Evolutionary conservation across 192 early-diverging fungal genomes (phyloP).

Genomic region (Gamsiella multidivaricata): DNA sequence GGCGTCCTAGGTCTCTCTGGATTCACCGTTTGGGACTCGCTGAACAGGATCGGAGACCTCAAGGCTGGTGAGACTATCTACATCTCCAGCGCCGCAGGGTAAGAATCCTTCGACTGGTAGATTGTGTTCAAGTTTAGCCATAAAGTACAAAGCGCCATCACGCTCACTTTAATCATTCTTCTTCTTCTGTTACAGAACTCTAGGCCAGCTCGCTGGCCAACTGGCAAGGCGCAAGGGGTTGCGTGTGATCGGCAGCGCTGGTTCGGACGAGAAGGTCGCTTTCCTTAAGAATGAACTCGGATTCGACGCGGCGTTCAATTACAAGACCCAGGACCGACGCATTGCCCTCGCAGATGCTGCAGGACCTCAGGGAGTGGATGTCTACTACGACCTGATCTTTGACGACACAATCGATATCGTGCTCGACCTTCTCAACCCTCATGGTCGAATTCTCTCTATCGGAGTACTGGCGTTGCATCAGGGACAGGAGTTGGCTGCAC

Average conservation of each 20-base stretch:
- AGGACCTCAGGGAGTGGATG: slow-evolving; percentile 66
- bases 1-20: slow-evolving; percentile 15
- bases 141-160: too few relatives aligned
- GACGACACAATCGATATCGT: slow-evolving; percentile 36
- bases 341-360: neutral
- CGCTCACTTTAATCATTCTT: neutral
- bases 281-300: slow-evolving; percentile 73
- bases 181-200: slow-evolving; percentile 58
- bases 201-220: slow-evolving; percentile 79
- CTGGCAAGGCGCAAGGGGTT: slow-evolving; percentile 81
- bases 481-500: neutral
- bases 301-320: slow-evolving; percentile 92
- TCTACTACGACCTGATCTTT: slow-evolving; percentile 89
- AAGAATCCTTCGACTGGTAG: neutral
- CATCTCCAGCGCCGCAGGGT: slow-evolving; percentile 33
- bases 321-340: slow-evolving; percentile 68
- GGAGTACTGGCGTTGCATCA: neutral
- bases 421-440: slow-evolving; percentile 28
- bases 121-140: neutral
- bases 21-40: slow-evolving; percentile 44
- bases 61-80: slow-evolving; percentile 84
- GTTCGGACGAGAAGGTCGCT: slow-evolving; percentile 85
- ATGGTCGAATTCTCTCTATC: slow-evolving; percentile 20
- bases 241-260: slow-evolving; percentile 86
- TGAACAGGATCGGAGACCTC: slow-evolving; percentile 74